Evolutionary conservation across 495 filamentous ascomycete species (phyloP), one percentile per base, ranked within the genome.

Genomic region (Tuber aestivum): DNA sequence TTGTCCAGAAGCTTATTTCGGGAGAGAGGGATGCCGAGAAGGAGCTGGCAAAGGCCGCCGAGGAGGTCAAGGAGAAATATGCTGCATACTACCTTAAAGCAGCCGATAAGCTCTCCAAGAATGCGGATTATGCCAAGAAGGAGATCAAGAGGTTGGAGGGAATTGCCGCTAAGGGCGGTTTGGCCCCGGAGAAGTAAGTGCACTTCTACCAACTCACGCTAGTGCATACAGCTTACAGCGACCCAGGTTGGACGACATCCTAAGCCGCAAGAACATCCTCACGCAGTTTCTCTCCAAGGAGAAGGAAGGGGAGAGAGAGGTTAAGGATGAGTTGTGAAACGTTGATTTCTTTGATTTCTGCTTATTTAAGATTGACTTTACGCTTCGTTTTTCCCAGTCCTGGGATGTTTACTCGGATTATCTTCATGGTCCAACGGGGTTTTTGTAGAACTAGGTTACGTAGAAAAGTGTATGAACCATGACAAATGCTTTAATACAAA

Each of bases 71-170:
- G 85, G 90, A 93, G 79, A 92, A 92, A 87, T 96, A 93, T 83
- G 93, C 92, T n/a, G 86, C 92, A 84, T 98, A 98, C 89, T 99
- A 99, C 83, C 86, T 95, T 83, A 92, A 92, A 82, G 96, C 97
- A 44, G 89, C 95, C 42, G 88, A 92, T 79, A 99, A 97, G 90
- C 84, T 97, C 61, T 85, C 84, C 83, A 86, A 91, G 85, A 95
- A 91, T 83, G 86, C 90, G 75, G 90, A 87, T 38, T 97, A 94
- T 82, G 93, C 90, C 38, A 86, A 88, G 79, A 98, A 97, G 90
- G 95, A 99, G 88, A 85, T 94, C 48, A 87, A 88, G 76, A 89
- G 95, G 70, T 85, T 99, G 78, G 86, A 92, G 79, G 90, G 91
- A 80, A 88, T 99, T 78, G 83, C 97, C 71, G 89, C 87, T 83